These are phyloP conservation scores for Monilinia polystroma DNA, from an alignment of 2,329 filamentous ascomycete species.

Conservation along the genomic window DNA sequence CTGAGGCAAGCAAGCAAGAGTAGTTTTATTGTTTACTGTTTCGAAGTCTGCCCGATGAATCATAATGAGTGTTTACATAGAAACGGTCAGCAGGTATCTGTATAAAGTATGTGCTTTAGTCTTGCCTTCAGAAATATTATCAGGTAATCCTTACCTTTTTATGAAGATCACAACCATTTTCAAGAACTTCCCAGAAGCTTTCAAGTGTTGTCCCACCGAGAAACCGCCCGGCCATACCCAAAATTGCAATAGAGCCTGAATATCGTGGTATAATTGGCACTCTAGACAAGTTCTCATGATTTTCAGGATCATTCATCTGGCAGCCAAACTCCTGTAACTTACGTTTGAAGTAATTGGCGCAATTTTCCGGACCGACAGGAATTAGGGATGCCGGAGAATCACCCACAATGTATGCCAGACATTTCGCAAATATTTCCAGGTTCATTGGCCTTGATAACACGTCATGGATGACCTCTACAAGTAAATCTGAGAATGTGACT, in stretches of 20 bases:
- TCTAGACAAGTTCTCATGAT: neutral
- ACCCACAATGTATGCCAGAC: neutral
- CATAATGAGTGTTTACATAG: neutral
- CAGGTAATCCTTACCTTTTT: neutral
- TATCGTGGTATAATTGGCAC: neutral
- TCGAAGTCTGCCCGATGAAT: neutral
- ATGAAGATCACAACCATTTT: neutral
- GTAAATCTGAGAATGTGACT: neutral
- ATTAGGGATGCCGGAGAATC: neutral
- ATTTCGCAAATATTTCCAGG: neutral
- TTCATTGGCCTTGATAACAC: neutral
- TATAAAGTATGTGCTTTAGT: neutral
- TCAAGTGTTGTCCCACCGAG: neutral
- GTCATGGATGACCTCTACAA: neutral
- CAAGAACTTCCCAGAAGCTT: neutral
- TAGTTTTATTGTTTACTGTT: neutral
- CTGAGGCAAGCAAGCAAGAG: neutral
- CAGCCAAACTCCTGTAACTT: neutral
- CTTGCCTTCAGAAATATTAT: neutral
- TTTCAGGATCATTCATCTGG: neutral
- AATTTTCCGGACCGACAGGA: neutral
- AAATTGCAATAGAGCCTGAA: neutral
- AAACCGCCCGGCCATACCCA: neutral
- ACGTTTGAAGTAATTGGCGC: neutral
- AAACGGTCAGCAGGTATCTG: constrained; percentile 1